A percentile compares a stretch with the other conserved stretches of the same genome.
These are phyloP conservation scores for Stagonosporopsis rhizophila DNA, from an alignment of 2,329 filamentous ascomycete species.

Conservation along the genomic window DNA sequence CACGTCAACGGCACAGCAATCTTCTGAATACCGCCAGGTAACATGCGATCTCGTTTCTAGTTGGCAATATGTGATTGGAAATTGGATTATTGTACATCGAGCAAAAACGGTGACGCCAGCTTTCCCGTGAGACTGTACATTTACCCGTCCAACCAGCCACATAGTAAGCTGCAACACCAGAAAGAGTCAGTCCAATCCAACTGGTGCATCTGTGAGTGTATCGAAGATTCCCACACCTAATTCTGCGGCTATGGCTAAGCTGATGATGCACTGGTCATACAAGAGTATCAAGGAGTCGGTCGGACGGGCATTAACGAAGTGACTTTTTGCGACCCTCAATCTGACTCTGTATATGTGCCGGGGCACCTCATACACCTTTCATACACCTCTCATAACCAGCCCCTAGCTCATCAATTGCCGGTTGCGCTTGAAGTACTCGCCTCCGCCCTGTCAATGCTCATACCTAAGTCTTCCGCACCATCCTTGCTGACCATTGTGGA, in stretches of 20 bases:
- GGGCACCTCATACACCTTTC: not conserved
- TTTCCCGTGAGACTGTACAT: not conserved
- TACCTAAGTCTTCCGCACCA: not conserved
- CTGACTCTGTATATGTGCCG: not conserved
- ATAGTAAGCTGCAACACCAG: no score
- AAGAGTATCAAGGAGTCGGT: not conserved
- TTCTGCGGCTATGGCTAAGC: not conserved
- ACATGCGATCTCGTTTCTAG: not conserved
- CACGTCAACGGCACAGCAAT: slow-evolving; percentile 55
- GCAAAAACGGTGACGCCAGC: not conserved
- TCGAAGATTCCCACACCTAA: not conserved
- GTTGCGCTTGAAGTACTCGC: no score
- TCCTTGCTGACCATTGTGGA: not conserved
- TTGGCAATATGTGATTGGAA: not conserved
- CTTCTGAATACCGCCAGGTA: slow-evolving; percentile 35
- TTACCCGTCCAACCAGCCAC: no score
- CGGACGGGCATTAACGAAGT: not conserved
- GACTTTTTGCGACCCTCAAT: not conserved
- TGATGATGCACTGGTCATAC: not conserved
- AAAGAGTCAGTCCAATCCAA: not conserved
- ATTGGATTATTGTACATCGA: not conserved
- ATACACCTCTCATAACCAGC: not conserved
- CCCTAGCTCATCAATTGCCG: not conserved
- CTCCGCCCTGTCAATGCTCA: not conserved
- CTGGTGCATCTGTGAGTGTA: not conserved